Conservation (phyloP, 148 eudicot species). For the Limonium bicolor region DNA sequence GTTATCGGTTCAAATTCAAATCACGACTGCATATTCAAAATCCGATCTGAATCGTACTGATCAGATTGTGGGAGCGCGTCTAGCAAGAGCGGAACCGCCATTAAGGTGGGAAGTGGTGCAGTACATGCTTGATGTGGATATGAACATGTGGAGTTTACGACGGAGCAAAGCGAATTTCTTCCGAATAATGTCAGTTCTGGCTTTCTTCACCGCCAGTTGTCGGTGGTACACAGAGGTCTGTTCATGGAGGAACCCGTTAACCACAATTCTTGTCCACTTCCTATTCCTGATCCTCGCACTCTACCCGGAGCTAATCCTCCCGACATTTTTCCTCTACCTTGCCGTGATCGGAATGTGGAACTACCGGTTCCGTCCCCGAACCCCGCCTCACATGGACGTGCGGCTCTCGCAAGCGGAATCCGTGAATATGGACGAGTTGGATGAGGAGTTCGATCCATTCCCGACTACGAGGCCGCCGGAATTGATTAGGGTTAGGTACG, state of each 20-base stretch:
- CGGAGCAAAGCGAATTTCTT: constrained; percentile 13
- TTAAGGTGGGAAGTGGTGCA: constrained; percentile 23
- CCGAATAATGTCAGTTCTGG: constrained; percentile 9
- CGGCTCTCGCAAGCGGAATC: constrained; percentile 10
- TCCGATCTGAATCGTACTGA: too few relatives aligned
- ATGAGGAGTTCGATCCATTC: constrained; percentile 19
- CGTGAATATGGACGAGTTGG: constrained; percentile 2
- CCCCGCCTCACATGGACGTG: constrained; percentile 27
- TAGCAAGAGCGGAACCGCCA: constrained; percentile 26
- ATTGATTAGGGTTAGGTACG: constrained; percentile 12
- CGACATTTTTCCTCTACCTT: constrained; percentile 9
- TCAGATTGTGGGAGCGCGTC: constrained; percentile 12
- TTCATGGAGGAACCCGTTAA: constrained; percentile 17
- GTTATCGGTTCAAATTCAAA: too few relatives aligned
- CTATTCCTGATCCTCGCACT: constrained; percentile 8
- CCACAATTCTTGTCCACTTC: constrained; percentile 7
- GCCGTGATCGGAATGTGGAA: constrained; percentile 14
- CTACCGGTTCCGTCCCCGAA: constrained; percentile 14
- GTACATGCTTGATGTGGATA: constrained; percentile 22
- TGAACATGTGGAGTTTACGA: constrained; percentile 16
- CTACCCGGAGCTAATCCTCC: constrained; percentile 11
- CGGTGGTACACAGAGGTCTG: constrained; percentile 1
- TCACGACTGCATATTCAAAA: too few relatives aligned
- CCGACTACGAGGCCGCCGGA: constrained; percentile 16
- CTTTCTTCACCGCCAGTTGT: background rate